These are phyloP conservation scores for Glycine tomentella DNA, from an alignment of 306 rosid species.

Conservation along the genomic window DNA sequence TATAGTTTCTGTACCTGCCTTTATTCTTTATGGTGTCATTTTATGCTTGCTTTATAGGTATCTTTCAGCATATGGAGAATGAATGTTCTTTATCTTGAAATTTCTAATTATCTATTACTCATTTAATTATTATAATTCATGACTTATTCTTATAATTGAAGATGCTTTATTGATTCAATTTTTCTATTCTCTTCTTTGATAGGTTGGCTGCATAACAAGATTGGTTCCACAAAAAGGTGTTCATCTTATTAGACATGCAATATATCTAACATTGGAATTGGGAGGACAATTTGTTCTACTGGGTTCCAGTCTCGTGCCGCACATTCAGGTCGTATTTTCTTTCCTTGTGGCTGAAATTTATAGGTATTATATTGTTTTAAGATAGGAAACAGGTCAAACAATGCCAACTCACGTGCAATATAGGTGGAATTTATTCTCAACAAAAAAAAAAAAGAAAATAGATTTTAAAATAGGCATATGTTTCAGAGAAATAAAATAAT, in stretches of 20 bases:
- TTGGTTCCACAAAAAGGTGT: constrained; percentile 99
- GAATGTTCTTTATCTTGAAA: constrained; percentile 30
- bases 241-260: constrained; percentile 93
- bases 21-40: not conserved
- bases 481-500: no score
- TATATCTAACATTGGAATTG: constrained; percentile 81
- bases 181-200: constrained; percentile 43
- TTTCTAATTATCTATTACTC: constrained; percentile 33
- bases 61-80: not conserved
- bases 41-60: not conserved
- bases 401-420: no score
- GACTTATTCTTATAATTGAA: constrained; percentile 21
- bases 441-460: no score
- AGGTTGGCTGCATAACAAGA: constrained; percentile 97
- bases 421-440: no score
- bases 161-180: constrained; percentile 37
- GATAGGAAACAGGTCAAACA: not conserved
- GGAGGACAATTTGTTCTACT: constrained; percentile 97
- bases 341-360: constrained; percentile 43
- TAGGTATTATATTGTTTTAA: constrained; percentile 34
- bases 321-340: constrained; percentile 78
- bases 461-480: no score
- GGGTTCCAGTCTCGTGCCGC: constrained; percentile 92
- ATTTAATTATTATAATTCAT: constrained; percentile 27
- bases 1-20: not conserved